phyloP scores from a whole-genome alignment of 306 rosid species.

The Trifolium dubium region DNA sequence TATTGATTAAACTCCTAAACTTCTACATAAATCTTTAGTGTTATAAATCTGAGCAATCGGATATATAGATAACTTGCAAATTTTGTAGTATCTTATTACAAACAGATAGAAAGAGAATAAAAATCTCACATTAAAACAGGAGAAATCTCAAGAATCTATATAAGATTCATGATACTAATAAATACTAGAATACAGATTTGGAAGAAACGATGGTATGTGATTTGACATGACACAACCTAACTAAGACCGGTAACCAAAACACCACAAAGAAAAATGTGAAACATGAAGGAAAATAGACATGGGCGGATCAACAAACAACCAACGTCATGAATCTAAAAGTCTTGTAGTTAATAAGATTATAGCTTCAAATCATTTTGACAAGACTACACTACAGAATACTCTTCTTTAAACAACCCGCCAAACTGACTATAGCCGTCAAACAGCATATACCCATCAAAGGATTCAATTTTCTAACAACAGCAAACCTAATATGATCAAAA shows the following conservation, averaged over 20 bases:
- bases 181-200: not conserved
- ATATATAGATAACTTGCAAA: not conserved
- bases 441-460: slow-evolving; percentile 14
- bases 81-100: not conserved
- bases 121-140: slow-evolving; percentile 3
- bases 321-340: not conserved
- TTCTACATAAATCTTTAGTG: not conserved
- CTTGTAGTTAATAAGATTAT: not conserved
- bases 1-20: slow-evolving; percentile 4
- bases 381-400: not conserved
- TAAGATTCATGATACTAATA: not conserved
- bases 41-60: not conserved
- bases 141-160: slow-evolving; percentile 3
- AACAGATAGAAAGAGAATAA: not conserved
- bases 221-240: not conserved
- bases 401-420: slow-evolving; percentile 15
- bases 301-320: not conserved
- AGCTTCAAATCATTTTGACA: not conserved
- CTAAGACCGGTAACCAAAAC: not conserved
- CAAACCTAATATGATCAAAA: not conserved
- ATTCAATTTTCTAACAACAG: not conserved
- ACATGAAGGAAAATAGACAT: not conserved
- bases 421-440: not conserved
- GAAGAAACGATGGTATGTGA: slow-evolving; percentile 1
- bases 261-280: not conserved